Evolutionary conservation across 106 monocot species (phyloP).

Genomic region (Gastrodia elata): DNA sequence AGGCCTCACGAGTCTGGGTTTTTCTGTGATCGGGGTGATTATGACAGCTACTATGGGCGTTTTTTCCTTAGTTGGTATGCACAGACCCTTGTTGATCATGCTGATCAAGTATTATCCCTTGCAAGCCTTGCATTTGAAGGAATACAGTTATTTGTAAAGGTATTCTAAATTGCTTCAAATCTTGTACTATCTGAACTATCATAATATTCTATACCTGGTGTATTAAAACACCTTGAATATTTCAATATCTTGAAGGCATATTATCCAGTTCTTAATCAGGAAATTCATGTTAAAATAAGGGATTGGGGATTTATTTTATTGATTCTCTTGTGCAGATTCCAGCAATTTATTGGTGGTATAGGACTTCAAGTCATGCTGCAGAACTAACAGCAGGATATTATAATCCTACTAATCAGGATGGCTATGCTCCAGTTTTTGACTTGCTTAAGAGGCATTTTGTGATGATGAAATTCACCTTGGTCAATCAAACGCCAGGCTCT

Average conservation of each 20-base stretch:
- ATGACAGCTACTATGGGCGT: constrained; percentile 86
- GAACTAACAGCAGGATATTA: constrained; percentile 91
- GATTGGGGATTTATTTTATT: not conserved
- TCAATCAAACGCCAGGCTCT: constrained; percentile 15
- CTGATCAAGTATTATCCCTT: constrained; percentile 70
- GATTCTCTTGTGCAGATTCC: constrained; percentile 51
- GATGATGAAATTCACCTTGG: constrained; percentile 45
- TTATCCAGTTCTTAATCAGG: too few relatives aligned
- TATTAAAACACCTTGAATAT: too few relatives aligned
- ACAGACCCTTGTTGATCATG: constrained; percentile 64
- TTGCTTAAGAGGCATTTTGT: constrained; percentile 66
- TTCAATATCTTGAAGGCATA: too few relatives aligned
- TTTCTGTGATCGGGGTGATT: constrained; percentile 87
- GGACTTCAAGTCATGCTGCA: constrained; percentile 70
- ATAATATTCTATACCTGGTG: not conserved
- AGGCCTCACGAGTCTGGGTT: constrained; percentile 88
- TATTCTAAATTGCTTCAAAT: constrained; percentile 11
- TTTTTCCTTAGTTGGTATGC: constrained; percentile 95
- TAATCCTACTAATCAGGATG: constrained; percentile 80
- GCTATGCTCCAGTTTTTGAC: constrained; percentile 69
- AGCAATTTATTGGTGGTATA: constrained; percentile 87
- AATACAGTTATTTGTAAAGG: constrained; percentile 67
- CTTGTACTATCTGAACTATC: not conserved
- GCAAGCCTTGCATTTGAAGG: constrained; percentile 87
- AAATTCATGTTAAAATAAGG: not conserved